phyloP scores from a whole-genome alignment of 169 alveolate genomes.

The Plasmodium knowlesi region DNA sequence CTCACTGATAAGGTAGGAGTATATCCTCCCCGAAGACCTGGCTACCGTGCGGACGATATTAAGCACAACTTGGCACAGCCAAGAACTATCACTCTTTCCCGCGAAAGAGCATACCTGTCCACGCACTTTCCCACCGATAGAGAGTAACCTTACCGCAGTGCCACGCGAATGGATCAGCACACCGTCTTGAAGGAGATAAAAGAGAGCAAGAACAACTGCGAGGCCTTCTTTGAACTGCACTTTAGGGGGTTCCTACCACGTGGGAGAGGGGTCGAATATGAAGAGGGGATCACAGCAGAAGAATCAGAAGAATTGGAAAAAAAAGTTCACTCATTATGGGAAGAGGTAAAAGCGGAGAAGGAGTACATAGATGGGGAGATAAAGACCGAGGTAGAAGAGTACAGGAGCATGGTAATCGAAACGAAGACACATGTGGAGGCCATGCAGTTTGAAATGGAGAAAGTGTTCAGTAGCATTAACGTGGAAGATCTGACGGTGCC shows the following conservation, averaged over 20 bases:
- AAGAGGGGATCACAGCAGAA: neutral
- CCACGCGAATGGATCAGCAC: constrained; percentile 9
- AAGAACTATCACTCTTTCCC: neutral
- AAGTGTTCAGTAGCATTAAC: neutral
- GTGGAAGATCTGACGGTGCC: neutral
- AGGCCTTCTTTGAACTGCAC: constrained; percentile 9
- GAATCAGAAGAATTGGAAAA: constrained; percentile 1
- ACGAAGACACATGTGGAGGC: neutral
- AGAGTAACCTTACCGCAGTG: neutral
- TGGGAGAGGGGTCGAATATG: neutral
- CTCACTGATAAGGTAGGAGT: neutral
- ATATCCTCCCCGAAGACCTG: neutral
- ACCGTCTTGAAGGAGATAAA: neutral
- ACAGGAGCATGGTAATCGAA: neutral
- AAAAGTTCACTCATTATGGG: neutral
- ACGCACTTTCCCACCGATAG: neutral
- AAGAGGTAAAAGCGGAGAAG: neutral
- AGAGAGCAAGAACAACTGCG: neutral
- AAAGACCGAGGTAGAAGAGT: constrained; percentile 11
- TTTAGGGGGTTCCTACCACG: constrained; percentile 1
- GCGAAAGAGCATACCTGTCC: neutral
- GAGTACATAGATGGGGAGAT: constrained; percentile 7
- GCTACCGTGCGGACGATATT: neutral
- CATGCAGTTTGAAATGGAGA: neutral
- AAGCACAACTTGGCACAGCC: neutral